Conservation (phyloP, 257 asterid genomes). For the Nicotiana obtusifolia region DNA sequence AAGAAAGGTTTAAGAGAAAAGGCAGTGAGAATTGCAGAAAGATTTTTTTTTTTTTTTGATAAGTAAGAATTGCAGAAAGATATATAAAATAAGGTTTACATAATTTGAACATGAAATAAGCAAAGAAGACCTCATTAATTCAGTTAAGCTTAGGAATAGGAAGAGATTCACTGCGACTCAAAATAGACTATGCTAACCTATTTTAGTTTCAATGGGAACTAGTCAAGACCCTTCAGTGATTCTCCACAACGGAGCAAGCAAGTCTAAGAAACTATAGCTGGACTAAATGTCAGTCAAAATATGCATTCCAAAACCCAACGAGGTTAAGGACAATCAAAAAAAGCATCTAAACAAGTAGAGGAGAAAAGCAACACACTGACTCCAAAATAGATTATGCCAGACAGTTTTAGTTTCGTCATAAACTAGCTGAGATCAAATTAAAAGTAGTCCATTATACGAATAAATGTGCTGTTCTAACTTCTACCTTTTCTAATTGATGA, state of each 20-base stretch:
- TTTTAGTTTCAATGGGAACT: not conserved
- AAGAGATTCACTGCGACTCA: not conserved
- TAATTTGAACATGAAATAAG: not conserved
- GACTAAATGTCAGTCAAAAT: not conserved
- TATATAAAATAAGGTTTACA: not conserved
- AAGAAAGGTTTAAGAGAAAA: too few species aligned
- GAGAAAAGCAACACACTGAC: not conserved
- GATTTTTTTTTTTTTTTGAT: too few species aligned
- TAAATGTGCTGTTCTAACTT: not conserved
- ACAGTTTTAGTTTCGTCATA: not conserved
- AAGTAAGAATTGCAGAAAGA: too few species aligned
- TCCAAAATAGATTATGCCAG: not conserved
- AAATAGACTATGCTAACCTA: not conserved
- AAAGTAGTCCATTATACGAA: not conserved
- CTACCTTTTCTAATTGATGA: not conserved
- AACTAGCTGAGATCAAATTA: not conserved
- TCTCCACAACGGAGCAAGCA: not conserved
- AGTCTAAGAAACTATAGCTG: not conserved
- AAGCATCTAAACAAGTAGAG: not conserved
- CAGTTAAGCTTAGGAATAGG: not conserved
- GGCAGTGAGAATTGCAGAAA: too few species aligned
- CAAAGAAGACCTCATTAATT: not conserved
- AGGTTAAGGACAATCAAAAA: not conserved
- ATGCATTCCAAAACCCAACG: not conserved
- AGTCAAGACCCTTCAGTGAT: not conserved